These are phyloP conservation scores for Fraxinus velutina DNA, from an alignment of 305 asterid species.

Conservation along the genomic window DNA sequence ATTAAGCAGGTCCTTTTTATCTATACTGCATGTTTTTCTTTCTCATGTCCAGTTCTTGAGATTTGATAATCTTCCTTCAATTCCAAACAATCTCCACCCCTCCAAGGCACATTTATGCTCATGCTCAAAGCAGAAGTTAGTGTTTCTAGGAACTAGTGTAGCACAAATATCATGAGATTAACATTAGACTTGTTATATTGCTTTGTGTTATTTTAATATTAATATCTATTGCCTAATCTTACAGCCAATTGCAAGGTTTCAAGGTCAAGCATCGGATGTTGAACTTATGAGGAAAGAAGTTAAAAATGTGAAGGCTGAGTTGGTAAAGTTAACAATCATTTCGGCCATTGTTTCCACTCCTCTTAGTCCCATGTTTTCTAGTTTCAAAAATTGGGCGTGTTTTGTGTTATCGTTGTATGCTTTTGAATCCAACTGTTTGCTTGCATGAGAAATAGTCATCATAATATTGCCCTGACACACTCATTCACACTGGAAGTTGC, in stretches of 20 bases:
- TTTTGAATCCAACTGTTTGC: not conserved
- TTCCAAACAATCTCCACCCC: conserved; percentile 12
- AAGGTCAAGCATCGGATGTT: conserved; percentile 96
- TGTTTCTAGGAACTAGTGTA: not conserved
- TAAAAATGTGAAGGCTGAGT: conserved; percentile 61
- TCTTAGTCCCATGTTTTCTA: not conserved
- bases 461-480: not conserved
- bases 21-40: conserved; percentile 8
- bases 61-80: conserved; percentile 18
- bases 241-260: conserved; percentile 88
- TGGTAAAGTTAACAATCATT: conserved; percentile 43
- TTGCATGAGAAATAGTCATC: not conserved
- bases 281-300: conserved; percentile 77
- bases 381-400: not conserved
- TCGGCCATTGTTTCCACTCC: too few species aligned
- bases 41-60: not conserved
- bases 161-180: not conserved
- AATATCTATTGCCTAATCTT: conserved; percentile 14
- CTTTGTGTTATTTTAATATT: conserved; percentile 3
- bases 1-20: conserved; percentile 70
- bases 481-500: not conserved
- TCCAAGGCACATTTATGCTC: not conserved
- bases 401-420: not conserved
- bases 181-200: not conserved
- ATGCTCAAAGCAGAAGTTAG: not conserved